Conservation (phyloP, 140 eudicot genomes). For the Cichorium intybus region DNA sequence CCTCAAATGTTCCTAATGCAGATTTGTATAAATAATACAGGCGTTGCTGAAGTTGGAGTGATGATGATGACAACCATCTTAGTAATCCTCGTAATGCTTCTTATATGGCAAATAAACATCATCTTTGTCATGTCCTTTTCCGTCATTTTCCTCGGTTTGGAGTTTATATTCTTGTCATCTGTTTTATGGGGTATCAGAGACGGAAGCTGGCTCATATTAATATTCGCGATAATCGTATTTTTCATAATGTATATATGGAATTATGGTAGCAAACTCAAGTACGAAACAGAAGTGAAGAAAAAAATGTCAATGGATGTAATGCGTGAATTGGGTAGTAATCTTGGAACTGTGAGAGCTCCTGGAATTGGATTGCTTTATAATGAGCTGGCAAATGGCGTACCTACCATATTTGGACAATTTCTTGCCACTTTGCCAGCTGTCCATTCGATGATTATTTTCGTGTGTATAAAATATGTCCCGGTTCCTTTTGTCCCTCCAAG, state of each 20-base stretch:
- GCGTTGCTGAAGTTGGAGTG: slow-evolving; percentile 86
- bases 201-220: slow-evolving; percentile 95
- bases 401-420: slow-evolving; percentile 92
- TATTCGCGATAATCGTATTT: slow-evolving; percentile 61
- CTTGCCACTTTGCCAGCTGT: slow-evolving; percentile 87
- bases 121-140: slow-evolving; percentile 59
- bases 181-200: slow-evolving; percentile 74
- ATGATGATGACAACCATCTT: slow-evolving; percentile 94
- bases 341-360: slow-evolving; percentile 95
- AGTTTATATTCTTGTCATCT: slow-evolving; percentile 80
- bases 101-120: slow-evolving; percentile 94
- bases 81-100: slow-evolving; percentile 95
- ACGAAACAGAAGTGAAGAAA: slow-evolving; percentile 81
- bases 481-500: slow-evolving; percentile 85
- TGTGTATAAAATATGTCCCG: slow-evolving; percentile 84
- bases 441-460: slow-evolving; percentile 91
- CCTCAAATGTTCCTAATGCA: slow-evolving; percentile 16
- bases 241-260: slow-evolving; percentile 90
- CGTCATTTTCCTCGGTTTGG: slow-evolving; percentile 67
- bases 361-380: slow-evolving; percentile 93
- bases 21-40: slow-evolving; percentile 39
- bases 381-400: slow-evolving; percentile 91
- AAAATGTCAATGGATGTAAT: slow-evolving; percentile 87
- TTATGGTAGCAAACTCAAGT: slow-evolving; percentile 88
- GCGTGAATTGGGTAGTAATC: slow-evolving; percentile 81